Percentiles rank a stretch among this genome's conserved stretches.
These are phyloP conservation scores for Ustilago nuda DNA, from an alignment of 1,284 basidiomycete species.

Conservation along the genomic window DNA sequence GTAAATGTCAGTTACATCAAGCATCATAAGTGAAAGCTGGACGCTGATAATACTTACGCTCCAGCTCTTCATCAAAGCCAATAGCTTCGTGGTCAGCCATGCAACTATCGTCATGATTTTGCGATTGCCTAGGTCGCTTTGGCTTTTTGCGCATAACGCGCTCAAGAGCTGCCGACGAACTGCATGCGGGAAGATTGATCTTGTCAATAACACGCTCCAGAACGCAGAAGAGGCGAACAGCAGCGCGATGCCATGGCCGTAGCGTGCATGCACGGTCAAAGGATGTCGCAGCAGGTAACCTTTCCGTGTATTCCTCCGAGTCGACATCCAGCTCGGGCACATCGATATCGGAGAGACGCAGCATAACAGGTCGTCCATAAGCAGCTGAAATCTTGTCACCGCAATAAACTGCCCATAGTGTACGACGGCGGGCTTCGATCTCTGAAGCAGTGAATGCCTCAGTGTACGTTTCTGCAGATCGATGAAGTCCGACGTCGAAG, in stretches of 20 bases:
- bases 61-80: slow-evolving; percentile 48
- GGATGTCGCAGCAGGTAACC: slow-evolving; percentile 42
- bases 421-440: slow-evolving; percentile 48
- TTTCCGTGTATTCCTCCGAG: slow-evolving; percentile 47
- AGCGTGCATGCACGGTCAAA: slow-evolving; percentile 47
- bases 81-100: slow-evolving; percentile 53
- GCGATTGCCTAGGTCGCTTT: slow-evolving; percentile 43
- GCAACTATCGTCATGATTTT: slow-evolving; percentile 48
- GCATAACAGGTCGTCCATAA: slow-evolving; percentile 47
- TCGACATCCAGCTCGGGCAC: slow-evolving; percentile 50
- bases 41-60: slow-evolving; percentile 19
- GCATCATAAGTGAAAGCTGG: not conserved
- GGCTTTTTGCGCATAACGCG: slow-evolving; percentile 51
- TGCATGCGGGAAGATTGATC: slow-evolving; percentile 54
- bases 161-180: slow-evolving; percentile 41
- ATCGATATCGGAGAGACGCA: slow-evolving; percentile 50
- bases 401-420: slow-evolving; percentile 51
- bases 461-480: slow-evolving; percentile 53
- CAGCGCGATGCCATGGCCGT: slow-evolving; percentile 47
- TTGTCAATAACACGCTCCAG: slow-evolving; percentile 53
- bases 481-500: slow-evolving; percentile 51
- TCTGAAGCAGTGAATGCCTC: slow-evolving; percentile 50
- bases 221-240: slow-evolving; percentile 48
- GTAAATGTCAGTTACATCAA: not conserved
- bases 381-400: slow-evolving; percentile 55